Evolutionary conservation across 78 protist genomes (phyloP).

Genomic region (Dictyostelium purpureum): DNA sequence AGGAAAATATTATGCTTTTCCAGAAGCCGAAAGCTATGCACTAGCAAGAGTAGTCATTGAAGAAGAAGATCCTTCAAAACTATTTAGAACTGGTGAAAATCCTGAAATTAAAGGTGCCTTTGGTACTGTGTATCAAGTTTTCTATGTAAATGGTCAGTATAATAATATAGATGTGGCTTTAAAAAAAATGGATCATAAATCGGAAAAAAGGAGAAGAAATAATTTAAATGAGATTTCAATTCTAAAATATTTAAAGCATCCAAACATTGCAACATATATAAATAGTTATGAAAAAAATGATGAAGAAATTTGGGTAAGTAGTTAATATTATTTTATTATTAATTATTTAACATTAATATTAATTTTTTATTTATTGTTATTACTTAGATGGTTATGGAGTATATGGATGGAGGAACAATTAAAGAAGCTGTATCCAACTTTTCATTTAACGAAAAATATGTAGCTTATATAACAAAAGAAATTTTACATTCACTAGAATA

Average conservation of each 20-base stretch:
- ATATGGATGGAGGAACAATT: slow-evolving; percentile 77
- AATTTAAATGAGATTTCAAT: slow-evolving; percentile 66
- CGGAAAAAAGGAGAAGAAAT: slow-evolving; percentile 56
- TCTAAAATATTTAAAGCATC: slow-evolving; percentile 56
- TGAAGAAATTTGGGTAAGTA: slow-evolving; percentile 67
- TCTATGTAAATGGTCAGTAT: not conserved
- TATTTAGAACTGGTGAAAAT: slow-evolving; percentile 25
- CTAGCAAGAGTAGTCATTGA: slow-evolving; percentile 42
- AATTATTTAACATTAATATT: not conserved
- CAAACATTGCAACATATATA: slow-evolving; percentile 62
- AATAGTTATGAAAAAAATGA: slow-evolving; percentile 74
- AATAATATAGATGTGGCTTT: slow-evolving; percentile 40
- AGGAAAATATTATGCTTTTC: slow-evolving; percentile 50
- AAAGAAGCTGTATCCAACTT: slow-evolving; percentile 58
- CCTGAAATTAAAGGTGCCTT: slow-evolving; percentile 48
- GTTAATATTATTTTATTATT: not conserved
- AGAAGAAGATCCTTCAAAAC: slow-evolving; percentile 63
- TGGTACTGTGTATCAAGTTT: slow-evolving; percentile 62
- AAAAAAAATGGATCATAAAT: slow-evolving; percentile 62
- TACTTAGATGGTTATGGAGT: slow-evolving; percentile 54
- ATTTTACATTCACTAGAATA: slow-evolving; percentile 55
- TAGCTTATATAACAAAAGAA: slow-evolving; percentile 46
- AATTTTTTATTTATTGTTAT: not conserved
- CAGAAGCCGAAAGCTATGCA: slow-evolving; percentile 50
- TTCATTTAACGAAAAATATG: slow-evolving; percentile 70